A percentile compares a stretch with the other conserved stretches of the same genome.
Evolutionary conservation across 73 alveolate genomes (phyloP).

Genomic region (Symbiodinium pilosum): DNA sequence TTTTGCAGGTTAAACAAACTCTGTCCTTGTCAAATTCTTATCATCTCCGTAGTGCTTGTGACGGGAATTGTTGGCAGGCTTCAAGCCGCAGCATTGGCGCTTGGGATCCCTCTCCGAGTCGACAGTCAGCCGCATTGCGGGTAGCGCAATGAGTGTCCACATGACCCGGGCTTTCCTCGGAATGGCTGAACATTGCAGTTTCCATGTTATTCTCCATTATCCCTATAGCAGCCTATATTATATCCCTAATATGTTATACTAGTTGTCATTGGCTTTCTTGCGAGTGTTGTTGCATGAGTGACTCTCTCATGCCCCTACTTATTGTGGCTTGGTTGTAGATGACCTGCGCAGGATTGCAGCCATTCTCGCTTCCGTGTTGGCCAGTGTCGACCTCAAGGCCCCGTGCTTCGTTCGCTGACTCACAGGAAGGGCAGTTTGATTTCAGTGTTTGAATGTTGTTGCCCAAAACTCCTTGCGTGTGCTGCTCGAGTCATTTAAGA

Average conservation of each 20-base stretch:
- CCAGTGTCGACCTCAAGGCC: background rate
- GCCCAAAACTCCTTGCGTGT: no score
- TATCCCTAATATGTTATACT: no score
- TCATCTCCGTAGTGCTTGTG: background rate
- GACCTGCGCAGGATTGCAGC: constrained; percentile 94
- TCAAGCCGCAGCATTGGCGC: constrained; percentile 38
- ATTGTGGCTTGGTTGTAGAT: background rate
- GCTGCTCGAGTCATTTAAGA: no score
- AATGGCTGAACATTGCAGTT: no score
- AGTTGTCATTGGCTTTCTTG: no score
- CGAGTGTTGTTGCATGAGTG: no score
- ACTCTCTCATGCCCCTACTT: background rate
- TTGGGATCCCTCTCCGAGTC: constrained; percentile 47
- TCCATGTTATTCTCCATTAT: no score
- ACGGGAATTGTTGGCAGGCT: background rate
- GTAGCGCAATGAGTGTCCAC: constrained; percentile 83
- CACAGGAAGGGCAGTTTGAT: background rate
- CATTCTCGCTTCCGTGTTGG: constrained; percentile 23
- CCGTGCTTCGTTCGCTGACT: background rate
- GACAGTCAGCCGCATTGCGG: constrained; percentile 56
- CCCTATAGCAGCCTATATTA: no score
- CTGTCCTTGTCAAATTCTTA: background rate
- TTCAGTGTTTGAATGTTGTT: no score
- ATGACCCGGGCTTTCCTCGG: no score
- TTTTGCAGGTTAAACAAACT: no score